Evolutionary conservation across 352 stramenopile genomes (phyloP).

Genomic region (Phytophthora nicotianae): DNA sequence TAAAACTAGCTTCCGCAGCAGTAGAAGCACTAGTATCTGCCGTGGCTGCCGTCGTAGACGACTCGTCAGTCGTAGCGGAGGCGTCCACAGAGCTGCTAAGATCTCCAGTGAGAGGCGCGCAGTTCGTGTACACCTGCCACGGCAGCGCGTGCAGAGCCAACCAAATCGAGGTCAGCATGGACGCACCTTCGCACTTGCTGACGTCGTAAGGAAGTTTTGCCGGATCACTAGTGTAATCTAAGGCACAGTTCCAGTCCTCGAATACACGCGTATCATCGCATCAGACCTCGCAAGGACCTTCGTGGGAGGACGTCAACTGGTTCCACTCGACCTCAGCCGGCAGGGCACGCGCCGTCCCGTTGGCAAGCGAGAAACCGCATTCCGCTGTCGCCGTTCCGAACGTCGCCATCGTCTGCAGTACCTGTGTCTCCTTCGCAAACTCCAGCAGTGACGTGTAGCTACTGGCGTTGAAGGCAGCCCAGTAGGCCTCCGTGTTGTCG

Average conservation of each 20-base stretch:
- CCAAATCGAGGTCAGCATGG: constrained; percentile 35
- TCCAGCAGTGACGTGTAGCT: constrained; percentile 54
- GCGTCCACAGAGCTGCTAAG: constrained; percentile 29
- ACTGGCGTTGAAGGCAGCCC: constrained; percentile 42
- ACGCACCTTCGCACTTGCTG: constrained; percentile 35
- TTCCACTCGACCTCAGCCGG: constrained; percentile 34
- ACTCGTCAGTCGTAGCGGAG: constrained; percentile 5
- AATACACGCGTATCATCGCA: constrained; percentile 47
- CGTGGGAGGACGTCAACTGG: constrained; percentile 41
- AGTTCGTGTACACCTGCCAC: constrained; percentile 49
- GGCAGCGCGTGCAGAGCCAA: constrained; percentile 41
- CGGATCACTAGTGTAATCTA: constrained; percentile 27
- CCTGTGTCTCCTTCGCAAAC: constrained; percentile 32
- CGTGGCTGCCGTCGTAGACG: not conserved
- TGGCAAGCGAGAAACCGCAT: constrained; percentile 40
- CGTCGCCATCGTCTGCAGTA: constrained; percentile 28
- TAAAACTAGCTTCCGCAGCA: constrained; percentile 19
- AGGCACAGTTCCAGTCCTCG: constrained; percentile 42
- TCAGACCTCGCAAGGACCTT: constrained; percentile 51
- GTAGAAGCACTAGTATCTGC: constrained; percentile 9
- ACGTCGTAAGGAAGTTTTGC: constrained; percentile 47
- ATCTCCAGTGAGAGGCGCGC: constrained; percentile 21
- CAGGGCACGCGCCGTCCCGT: constrained; percentile 38
- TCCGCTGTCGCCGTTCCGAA: constrained; percentile 7
- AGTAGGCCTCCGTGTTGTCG: constrained; percentile 40